Base-by-base conservation (phyloP, 2,329 filamentous ascomycete genomes). In the Paraphoma chrysanthemicola region DNA sequence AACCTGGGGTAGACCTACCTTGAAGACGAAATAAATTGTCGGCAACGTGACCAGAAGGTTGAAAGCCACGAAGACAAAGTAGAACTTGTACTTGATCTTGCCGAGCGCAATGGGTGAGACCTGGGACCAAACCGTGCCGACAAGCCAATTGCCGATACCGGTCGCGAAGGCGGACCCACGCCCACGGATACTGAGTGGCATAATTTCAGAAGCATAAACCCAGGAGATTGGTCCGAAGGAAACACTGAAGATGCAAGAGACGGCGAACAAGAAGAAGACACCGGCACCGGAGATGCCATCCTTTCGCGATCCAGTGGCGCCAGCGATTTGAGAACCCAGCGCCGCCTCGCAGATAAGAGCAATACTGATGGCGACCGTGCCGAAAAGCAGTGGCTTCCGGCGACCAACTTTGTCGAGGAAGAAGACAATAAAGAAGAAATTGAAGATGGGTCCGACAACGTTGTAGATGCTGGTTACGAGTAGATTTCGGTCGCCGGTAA, bases 201-300 rank as follows among this genome's bases (percentile, higher is more conserved):
- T 73, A 57, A 90, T 85, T 71, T 90, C 88, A 14, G 83, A 83
- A 70, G 87, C 86, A 71, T 90, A 90, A 1, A 89, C 80, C 86
- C 87, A 89, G 0, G 79, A 82, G 67, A 76, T 72, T 2, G 73
- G 69, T 4, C 71, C 73, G 44, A 75, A 77, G 0, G 70, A 72
- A 23, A 68, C 62, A 10, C 66, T 70, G 62, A 77, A 77, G 44
- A 75, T 73, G 55, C 67, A 71, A 6, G 74, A 72, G 2, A 78
- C 76, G n/a, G 69, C 57, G 69, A 89, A 90, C n/a, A 90, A 73
- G 75, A 90, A 89, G 63, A 87, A 86, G 16, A 90, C 85, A 11
- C 85, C 87, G 0, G 81, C 85, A 39, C 87, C 85, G 44, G 86
- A 86, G 41, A 86, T 72, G 48, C 79, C 75, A 61, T 81, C 55